Base-by-base conservation (phyloP, 345 rosid species). In the Pelargonium nanum region DNA sequence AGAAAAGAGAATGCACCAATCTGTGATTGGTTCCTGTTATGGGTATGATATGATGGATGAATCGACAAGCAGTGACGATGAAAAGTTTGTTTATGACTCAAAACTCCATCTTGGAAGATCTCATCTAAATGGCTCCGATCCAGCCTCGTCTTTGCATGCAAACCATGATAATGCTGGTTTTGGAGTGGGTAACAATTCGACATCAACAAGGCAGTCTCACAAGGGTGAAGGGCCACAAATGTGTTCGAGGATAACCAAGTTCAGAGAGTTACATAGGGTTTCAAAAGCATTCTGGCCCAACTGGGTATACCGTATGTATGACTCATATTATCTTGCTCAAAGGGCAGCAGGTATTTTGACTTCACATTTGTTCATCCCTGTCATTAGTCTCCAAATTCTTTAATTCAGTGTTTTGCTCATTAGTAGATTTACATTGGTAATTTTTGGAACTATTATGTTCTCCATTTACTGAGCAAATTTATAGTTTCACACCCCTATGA, bases 291-390 rank as follows among this genome's bases (percentile, higher is more conserved):
- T 78, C 79, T 87, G 83, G 92, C 99, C 99, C 23, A 61, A 64
- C 58, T 89, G 99, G 99, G 96, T 86, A 25, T 93, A 85, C 65
- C 66, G 58, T 16, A 89, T 93, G 95, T 80, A 83, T 62, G 97
- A 93, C 70, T 79, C 99, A 45, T 89, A 84, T 71, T 63, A 60
- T 78, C 97, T 93, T 74, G 88, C 99, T 67, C 85, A 77, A 65
- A 83, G 85, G 64, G 96, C 85, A 56, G 87, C 96, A 77, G 99
- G 99, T 89, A 85, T 24, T 62, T 74, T 56, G 30, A 24, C 58
- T 56, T 53, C 62, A 32, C 57, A 56, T 57, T 54, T 62, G 22
- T 22, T 59, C 60, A 15, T 25, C 24, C 19, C 44, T 24, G 26
- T 22, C 20, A 4, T 16, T 61, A 13, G 20, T 63, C 55, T 61